Base-by-base conservation (phyloP, 192 early-diverging fungal species). In the Cetraspora pellucida region DNA sequence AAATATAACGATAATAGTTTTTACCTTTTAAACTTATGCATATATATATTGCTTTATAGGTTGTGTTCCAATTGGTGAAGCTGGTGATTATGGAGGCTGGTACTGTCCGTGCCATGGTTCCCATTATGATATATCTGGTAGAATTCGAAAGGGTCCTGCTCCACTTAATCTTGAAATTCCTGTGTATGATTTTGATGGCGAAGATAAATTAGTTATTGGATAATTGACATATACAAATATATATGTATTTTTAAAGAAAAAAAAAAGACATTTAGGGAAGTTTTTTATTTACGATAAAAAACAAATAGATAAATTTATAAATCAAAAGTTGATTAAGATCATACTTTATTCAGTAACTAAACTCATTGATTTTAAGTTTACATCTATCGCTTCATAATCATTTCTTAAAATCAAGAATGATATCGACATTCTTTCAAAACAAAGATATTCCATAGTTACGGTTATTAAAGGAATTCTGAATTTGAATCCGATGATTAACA, bases 41-140 rank as follows among this genome's bases (percentile, higher is more conserved):
- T 37, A 37, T 37, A 71, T 78, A 74, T 73, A 80, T 79, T 70
- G 75, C 91, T 72, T 92, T 88, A 85, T 95, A 85, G 97, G 97
- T 78, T 99, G 97, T 87, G 97, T 99, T 69, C 97, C 97, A 73
- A 93, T 97, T 77, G 96, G 95, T 54, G 97, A 99, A 81, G 90
- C 97, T 82, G 97, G 97, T 82, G 97, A 99, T 70, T 99, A 89
- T 84, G 94, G 94, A 81, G 97, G 97, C 79, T 99, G 97, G 97
- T 99, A 97, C 91, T 99, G 97, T 87, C 97, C 97, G 67, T 99
- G 97, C 91, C 97, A 99, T 87, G 97, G 97, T 73, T 99, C 97
- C 50, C 97, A 99, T 83, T 99, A 99, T 84, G 97, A 99, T 83
- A 95, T 99, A 78, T 96, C 95, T 72, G 97, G 97, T 58, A 95